These are phyloP conservation scores for Neoscytalidium dimidiatum DNA, from an alignment of 2,329 filamentous ascomycete genomes.

Conservation along the genomic window DNA sequence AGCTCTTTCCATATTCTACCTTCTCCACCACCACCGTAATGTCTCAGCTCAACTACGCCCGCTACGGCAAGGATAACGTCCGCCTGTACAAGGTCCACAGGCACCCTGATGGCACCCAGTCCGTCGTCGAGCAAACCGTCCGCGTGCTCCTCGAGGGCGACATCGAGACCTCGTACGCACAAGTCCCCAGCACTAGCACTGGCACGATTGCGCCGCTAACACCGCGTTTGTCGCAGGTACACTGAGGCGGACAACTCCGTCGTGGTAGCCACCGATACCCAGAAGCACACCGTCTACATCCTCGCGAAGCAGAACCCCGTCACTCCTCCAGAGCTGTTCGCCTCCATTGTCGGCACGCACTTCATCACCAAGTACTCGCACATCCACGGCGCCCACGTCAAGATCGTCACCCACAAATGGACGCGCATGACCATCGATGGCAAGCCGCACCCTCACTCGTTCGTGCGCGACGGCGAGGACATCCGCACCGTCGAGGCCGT, in stretches of 20 bases:
- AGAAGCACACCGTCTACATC: constrained; percentile 92
- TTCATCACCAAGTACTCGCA: constrained; percentile 87
- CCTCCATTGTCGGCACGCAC: constrained; percentile 79
- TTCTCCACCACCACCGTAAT: constrained; percentile 28
- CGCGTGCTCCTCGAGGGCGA: constrained; percentile 90
- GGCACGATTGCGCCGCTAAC: background rate
- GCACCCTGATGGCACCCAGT: constrained; percentile 77
- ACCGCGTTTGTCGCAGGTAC: constrained; percentile 61
- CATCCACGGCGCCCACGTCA: constrained; percentile 82
- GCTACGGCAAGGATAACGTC: constrained; percentile 97
- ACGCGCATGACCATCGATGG: constrained; percentile 84
- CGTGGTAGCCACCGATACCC: constrained; percentile 93
- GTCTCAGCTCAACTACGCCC: constrained; percentile 58
- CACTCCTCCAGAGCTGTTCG: constrained; percentile 90
- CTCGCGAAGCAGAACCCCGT: constrained; percentile 92
- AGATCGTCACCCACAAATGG: constrained; percentile 85
- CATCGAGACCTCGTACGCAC: constrained; percentile 72
- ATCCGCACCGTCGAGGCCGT: constrained; percentile 80
- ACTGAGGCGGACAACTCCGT: constrained; percentile 92
- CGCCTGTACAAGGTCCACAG: constrained; percentile 93
- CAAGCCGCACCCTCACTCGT: constrained; percentile 91
- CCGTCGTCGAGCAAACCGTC: constrained; percentile 92
- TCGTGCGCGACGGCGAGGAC: constrained; percentile 86
- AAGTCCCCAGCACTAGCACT: constrained; percentile 28
- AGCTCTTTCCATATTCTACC: background rate